Conservation (phyloP, 768 basidiomycete species). For the Boletus vermiculosoides region DNA sequence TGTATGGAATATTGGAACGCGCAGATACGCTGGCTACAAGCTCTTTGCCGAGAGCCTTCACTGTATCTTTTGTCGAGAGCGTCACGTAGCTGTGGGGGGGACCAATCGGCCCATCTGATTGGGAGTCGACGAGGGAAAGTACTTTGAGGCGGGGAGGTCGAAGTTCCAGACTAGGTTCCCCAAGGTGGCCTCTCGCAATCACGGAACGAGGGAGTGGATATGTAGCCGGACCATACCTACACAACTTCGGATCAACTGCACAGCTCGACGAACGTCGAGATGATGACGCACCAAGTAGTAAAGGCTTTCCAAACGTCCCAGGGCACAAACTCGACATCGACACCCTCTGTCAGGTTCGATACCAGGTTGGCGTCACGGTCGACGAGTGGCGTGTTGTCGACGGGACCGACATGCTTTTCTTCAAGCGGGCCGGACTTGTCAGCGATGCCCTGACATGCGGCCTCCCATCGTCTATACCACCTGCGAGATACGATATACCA, state of each 20-base stretch:
- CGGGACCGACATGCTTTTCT: slow-evolving; percentile 66
- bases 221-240: slow-evolving; percentile 69
- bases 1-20: slow-evolving; percentile 41
- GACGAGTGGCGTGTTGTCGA: slow-evolving; percentile 71
- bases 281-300: slow-evolving; percentile 48
- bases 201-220: slow-evolving; percentile 65
- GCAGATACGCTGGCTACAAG: slow-evolving; percentile 40
- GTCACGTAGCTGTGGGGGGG: slow-evolving; percentile 38
- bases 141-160: slow-evolving; percentile 65
- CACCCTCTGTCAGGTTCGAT: slow-evolving; percentile 52
- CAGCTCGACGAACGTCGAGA: background rate
- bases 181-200: slow-evolving; percentile 53
- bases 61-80: slow-evolving; percentile 52
- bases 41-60: slow-evolving; percentile 41
- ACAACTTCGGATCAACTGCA: background rate
- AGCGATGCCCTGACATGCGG: slow-evolving; percentile 63
- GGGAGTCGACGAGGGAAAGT: slow-evolving; percentile 40
- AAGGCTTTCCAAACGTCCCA: slow-evolving; percentile 68
- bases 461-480: slow-evolving; percentile 78
- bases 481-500: slow-evolving; percentile 73
- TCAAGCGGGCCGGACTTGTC: slow-evolving; percentile 66
- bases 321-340: slow-evolving; percentile 77
- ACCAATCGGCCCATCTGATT: slow-evolving; percentile 28
- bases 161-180: slow-evolving; percentile 62
- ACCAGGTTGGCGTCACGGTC: slow-evolving; percentile 48